phyloP scores from a whole-genome alignment of 1,139 yeast genomes.

The Pneumocystis jirovecii region DNA sequence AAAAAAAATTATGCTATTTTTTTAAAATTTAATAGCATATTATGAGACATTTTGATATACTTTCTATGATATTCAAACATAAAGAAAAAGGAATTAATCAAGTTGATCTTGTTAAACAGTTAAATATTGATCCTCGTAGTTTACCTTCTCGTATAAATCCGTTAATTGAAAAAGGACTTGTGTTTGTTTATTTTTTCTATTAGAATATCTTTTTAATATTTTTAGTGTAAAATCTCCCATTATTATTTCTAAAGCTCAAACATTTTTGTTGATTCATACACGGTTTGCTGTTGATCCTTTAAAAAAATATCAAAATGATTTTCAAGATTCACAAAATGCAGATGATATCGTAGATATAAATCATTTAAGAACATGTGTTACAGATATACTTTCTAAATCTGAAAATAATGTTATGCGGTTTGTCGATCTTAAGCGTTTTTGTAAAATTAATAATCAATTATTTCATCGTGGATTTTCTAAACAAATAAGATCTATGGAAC shows the following conservation, averaged over 20 bases:
- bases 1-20: neutral
- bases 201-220: neutral
- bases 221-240: neutral
- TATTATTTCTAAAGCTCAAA: neutral
- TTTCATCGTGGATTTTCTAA: neutral
- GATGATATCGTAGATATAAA: neutral
- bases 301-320: neutral
- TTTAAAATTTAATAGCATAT: neutral
- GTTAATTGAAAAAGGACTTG: neutral
- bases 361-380: neutral
- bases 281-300: neutral
- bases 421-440: neutral
- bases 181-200: neutral
- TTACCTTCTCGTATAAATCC: conserved; percentile 1
- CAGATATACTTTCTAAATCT: neutral
- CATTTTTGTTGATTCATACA: neutral
- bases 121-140: neutral
- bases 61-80: neutral
- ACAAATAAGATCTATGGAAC: neutral
- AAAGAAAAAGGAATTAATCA: neutral
- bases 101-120: neutral
- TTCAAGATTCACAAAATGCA: neutral
- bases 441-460: neutral
- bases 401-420: neutral
- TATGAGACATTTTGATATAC: neutral